These are phyloP conservation scores for Hypoxylon sp. DNA, from an alignment of 2,329 filamentous ascomycete species.

Conservation along the genomic window DNA sequence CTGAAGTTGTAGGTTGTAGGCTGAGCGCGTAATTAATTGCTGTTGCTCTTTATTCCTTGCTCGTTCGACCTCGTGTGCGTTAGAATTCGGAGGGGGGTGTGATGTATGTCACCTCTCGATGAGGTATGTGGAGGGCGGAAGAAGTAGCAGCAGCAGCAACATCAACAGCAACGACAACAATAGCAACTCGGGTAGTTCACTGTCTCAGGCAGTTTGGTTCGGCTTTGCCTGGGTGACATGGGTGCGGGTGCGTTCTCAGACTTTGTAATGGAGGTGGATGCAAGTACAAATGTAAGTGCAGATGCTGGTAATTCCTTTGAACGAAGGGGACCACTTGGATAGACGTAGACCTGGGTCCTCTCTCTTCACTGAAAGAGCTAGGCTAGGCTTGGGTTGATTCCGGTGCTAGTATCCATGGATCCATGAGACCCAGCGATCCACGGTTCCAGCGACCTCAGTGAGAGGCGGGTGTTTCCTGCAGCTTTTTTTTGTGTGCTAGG, in stretches of 20 bases:
- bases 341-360: constrained; percentile 28
- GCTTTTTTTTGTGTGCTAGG: constrained; percentile 31
- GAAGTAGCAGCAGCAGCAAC: constrained; percentile 16
- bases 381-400: constrained; percentile 41
- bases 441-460: constrained; percentile 34
- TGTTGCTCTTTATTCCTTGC: constrained; percentile 23
- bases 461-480: constrained; percentile 29
- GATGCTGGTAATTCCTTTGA: constrained; percentile 45
- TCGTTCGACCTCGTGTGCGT: constrained; percentile 39
- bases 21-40: constrained; percentile 26
- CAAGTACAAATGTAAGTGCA: constrained; percentile 30
- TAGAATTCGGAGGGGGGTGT: constrained; percentile 29
- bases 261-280: constrained; percentile 39
- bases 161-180: constrained; percentile 29
- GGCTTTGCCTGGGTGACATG: constrained; percentile 44
- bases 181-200: constrained; percentile 45
- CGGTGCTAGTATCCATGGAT: constrained; percentile 37
- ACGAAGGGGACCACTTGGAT: constrained; percentile 30
- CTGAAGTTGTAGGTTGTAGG: constrained; percentile 15
- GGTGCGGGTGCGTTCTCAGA: constrained; percentile 41
- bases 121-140: constrained; percentile 18
- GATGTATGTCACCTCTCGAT: constrained; percentile 36
- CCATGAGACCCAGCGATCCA: constrained; percentile 41
- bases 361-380: constrained; percentile 27
- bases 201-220: constrained; percentile 46